Evolutionary conservation across 352 stramenopile species (phyloP).

Genomic region (Elongisporangium prolatum): DNA sequence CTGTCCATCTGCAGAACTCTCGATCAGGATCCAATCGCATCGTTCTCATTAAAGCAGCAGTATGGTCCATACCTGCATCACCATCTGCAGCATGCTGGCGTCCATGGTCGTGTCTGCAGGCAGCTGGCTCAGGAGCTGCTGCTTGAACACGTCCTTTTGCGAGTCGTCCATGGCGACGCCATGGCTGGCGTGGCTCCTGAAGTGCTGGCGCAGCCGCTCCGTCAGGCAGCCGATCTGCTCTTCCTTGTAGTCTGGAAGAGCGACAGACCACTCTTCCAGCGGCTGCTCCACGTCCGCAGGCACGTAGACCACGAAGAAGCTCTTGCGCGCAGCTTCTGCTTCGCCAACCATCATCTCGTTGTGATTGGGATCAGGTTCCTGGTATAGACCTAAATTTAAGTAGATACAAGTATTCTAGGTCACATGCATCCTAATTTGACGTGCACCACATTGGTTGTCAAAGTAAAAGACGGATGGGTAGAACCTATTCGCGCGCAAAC

Average conservation of each 20-base stretch:
- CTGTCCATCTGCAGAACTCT: slow-evolving; percentile 67
- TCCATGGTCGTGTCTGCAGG: slow-evolving; percentile 58
- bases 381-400: too few species aligned
- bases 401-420: too few species aligned
- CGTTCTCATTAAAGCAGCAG: neutral
- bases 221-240: slow-evolving; percentile 77
- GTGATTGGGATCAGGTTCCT: neutral
- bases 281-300: slow-evolving; percentile 41
- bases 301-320: slow-evolving; percentile 74
- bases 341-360: slow-evolving; percentile 49
- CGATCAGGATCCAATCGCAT: neutral
- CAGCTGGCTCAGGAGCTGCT: slow-evolving; percentile 72
- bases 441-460: neutral
- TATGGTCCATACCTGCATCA: slow-evolving; percentile 38
- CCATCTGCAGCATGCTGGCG: slow-evolving; percentile 80
- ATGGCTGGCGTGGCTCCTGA: slow-evolving; percentile 37
- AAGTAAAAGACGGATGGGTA: neutral
- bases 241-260: slow-evolving; percentile 69
- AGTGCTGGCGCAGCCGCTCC: slow-evolving; percentile 73
- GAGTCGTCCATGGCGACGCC: slow-evolving; percentile 28
- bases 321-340: slow-evolving; percentile 33
- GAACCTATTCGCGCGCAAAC: neutral
- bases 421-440: neutral
- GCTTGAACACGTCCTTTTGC: slow-evolving; percentile 76
- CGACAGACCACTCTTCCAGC: slow-evolving; percentile 74